phyloP scores from a whole-genome alignment of 169 alveolate genomes.

The Amoebophrya sp. region DNA sequence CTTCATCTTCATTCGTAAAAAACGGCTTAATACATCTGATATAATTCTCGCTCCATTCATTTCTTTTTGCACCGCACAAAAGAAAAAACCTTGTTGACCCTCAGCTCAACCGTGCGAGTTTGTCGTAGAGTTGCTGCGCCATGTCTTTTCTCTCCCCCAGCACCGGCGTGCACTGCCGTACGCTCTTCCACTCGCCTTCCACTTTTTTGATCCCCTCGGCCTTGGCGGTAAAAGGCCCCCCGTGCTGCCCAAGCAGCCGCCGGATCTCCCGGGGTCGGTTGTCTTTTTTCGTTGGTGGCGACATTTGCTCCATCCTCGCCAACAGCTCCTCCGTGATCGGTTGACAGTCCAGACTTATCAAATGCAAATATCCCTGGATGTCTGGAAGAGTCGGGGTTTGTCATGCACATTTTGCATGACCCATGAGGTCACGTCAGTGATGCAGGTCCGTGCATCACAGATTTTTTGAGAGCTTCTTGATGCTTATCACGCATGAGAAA shows the following conservation, averaged over 20 bases:
- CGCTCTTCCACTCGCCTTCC: conserved; percentile 1
- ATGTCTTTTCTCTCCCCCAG: neutral
- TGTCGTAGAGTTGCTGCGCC: neutral
- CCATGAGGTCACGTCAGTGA: too few species aligned
- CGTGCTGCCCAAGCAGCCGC: neutral
- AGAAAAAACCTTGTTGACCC: too few species aligned
- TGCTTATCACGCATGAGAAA: too few species aligned
- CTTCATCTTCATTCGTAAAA: too few species aligned
- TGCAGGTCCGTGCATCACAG: too few species aligned
- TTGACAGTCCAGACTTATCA: neutral
- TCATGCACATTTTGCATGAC: too few species aligned
- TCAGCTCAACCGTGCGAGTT: neutral
- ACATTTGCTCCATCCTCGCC: neutral
- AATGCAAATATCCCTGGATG: too few species aligned
- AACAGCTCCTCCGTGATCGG: neutral
- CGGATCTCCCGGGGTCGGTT: neutral
- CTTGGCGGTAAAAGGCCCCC: neutral
- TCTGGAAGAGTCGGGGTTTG: too few species aligned
- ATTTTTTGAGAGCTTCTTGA: too few species aligned
- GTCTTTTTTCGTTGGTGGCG: neutral
- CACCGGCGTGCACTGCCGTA: conserved; percentile 18
- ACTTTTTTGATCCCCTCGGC: conserved; percentile 6
- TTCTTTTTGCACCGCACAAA: too few species aligned
- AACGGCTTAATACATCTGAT: too few species aligned
- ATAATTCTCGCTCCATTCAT: too few species aligned